Evolutionary conservation across 306 rosid genomes (phyloP).

Genomic region (Trifolium subterraneum): DNA sequence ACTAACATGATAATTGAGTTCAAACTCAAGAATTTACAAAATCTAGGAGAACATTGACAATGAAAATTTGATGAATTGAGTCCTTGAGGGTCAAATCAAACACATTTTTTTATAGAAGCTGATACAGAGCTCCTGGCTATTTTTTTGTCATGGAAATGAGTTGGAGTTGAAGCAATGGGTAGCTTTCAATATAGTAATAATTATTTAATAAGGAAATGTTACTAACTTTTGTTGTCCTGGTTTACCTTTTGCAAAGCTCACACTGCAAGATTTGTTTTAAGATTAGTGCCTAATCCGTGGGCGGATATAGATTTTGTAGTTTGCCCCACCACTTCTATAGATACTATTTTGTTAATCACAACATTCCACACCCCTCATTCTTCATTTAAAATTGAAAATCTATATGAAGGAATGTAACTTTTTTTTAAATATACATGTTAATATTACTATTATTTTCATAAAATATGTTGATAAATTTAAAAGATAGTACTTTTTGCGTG

Average conservation of each 20-base stretch:
- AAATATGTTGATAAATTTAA: too few relatives aligned
- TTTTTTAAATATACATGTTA: too few relatives aligned
- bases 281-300: constrained; percentile 33
- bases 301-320: constrained; percentile 19
- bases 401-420: too few relatives aligned
- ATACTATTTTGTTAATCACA: background rate
- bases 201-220: constrained; percentile 35
- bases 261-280: background rate
- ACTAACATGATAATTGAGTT: too few relatives aligned
- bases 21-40: too few relatives aligned
- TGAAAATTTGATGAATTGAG: background rate
- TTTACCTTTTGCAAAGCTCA: constrained; percentile 28
- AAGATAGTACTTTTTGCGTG: background rate
- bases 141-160: background rate
- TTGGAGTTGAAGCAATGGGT: constrained; percentile 23
- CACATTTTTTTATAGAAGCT: background rate
- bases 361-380: too few relatives aligned
- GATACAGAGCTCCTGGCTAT: constrained; percentile 22
- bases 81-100: constrained; percentile 4
- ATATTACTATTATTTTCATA: too few relatives aligned
- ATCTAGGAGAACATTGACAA: too few relatives aligned
- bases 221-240: constrained; percentile 20
- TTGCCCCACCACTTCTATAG: background rate
- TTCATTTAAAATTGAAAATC: too few relatives aligned
- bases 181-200: constrained; percentile 23